Base-by-base conservation (phyloP, 2,329 filamentous ascomycete species). In the Blastomyces parvus region DNA sequence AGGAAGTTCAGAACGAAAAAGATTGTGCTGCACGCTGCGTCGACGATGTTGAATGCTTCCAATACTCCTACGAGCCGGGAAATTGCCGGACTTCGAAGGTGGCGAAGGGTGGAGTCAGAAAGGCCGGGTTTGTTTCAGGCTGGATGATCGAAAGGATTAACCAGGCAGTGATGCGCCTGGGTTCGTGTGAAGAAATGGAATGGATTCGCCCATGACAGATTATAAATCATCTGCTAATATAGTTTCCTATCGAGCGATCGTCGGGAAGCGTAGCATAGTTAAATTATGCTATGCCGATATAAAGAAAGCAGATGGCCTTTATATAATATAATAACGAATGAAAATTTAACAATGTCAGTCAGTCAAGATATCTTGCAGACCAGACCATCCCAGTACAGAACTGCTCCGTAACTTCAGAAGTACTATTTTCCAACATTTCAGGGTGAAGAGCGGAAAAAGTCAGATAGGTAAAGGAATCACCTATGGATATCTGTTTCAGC, bases 111-210 rank as follows among this genome's bases (percentile, higher is more conserved):
- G 63, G 63, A 13, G 38, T 14, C 1, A 44, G 59, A 9, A 48
- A 61, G 36, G 17, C 61, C 22, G 58, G 62, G 9, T 38, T 56
- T 19, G 11, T 42, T 22, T 66, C 65, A 5, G 65, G 63, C 27
- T 66, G 65, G 65, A 56, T 65, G 48, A 5, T 56, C 7, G 63
- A 66, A 38, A 62, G 62, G 27, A 66, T 65, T 36, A 30, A 58
- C 52, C 19, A 63, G 27, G 19, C 22, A 2, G 50, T 53, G 59
- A 25, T 44, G 42, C 27, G 57, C 42, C 11, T 61, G 25, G 59
- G 62, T 14, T 62, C 61, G 4, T 66, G 65, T 59, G 36, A 62
- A n/a, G 25, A 59, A 14, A 42, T 40, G 27, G 19, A 63, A 38
- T 66, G 64, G 64, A 59, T 64, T 55, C 27, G 27, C 38, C 59